Evolutionary conservation across 805 yeast species (phyloP).

Genomic region (Candida adriatica): DNA sequence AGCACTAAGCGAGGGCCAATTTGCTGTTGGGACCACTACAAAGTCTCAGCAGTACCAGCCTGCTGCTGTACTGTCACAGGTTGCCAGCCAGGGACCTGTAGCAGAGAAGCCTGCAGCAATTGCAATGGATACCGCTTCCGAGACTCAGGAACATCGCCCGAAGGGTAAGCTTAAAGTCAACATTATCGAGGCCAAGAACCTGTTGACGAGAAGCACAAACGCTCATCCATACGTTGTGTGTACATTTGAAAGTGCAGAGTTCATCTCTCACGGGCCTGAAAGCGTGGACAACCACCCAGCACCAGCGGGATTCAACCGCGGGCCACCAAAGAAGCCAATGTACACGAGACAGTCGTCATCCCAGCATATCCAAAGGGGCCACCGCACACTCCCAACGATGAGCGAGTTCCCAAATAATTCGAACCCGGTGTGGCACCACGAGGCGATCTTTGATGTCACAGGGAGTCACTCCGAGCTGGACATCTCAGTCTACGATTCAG

Average conservation of each 20-base stretch:
- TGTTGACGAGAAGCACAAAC: slow-evolving; percentile 45
- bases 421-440: slow-evolving; percentile 88
- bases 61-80: slow-evolving; percentile 29
- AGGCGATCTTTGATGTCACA: slow-evolving; percentile 86
- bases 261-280: slow-evolving; percentile 75
- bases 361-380: slow-evolving; percentile 29
- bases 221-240: slow-evolving; percentile 86
- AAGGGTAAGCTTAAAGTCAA: slow-evolving; percentile 79
- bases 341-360: slow-evolving; percentile 40
- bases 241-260: slow-evolving; percentile 87
- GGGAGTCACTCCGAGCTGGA: slow-evolving; percentile 80
- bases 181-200: slow-evolving; percentile 71
- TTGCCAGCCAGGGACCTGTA: slow-evolving; percentile 20
- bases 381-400: slow-evolving; percentile 7
- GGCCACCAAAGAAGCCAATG: slow-evolving; percentile 28
- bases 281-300: slow-evolving; percentile 25
- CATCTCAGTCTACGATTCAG: slow-evolving; percentile 86
- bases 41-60: slow-evolving; percentile 29
- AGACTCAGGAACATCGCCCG: slow-evolving; percentile 31
- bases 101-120: neutral
- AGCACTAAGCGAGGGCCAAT: slow-evolving; percentile 53
- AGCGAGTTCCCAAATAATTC: slow-evolving; percentile 28
- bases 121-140: slow-evolving; percentile 2
- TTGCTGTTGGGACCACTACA: slow-evolving; percentile 65
- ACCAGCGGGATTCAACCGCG: slow-evolving; percentile 9